Conservation (phyloP, 768 basidiomycete genomes). For the Phaffia tasmanica region DNA sequence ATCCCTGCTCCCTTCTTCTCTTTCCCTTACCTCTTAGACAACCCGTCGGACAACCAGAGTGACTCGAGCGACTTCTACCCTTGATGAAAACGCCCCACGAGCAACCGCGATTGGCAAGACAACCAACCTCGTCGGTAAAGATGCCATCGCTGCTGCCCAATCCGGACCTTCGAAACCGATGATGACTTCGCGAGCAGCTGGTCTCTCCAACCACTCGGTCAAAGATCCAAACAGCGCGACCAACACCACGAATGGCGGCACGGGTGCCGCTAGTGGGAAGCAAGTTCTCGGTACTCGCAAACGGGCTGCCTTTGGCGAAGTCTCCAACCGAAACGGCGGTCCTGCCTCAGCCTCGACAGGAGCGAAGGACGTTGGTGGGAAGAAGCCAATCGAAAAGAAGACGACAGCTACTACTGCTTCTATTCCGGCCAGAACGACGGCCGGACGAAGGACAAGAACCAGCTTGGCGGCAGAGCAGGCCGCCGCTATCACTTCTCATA, state of each 20-base stretch:
- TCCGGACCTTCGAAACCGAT: constrained; percentile 6
- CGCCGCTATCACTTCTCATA: constrained; percentile 5
- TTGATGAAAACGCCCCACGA: constrained; percentile 18
- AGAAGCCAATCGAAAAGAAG: constrained; percentile 16
- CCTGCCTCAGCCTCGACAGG: constrained; percentile 9
- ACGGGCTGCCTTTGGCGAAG: constrained; percentile 63
- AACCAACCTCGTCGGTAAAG: neutral
- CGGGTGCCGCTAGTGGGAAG: neutral
- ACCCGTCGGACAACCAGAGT: constrained; percentile 24
- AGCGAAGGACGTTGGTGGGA: constrained; percentile 8
- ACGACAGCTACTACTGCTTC: neutral
- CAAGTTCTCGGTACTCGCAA: constrained; percentile 50
- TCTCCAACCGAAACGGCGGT: constrained; percentile 41
- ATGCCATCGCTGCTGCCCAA: constrained; percentile 2
- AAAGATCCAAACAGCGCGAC: constrained; percentile 8
- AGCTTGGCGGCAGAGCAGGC: constrained; percentile 23
- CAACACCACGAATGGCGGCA: constrained; percentile 3
- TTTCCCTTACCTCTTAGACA: neutral
- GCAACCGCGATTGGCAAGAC: neutral
- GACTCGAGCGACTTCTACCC: constrained; percentile 16
- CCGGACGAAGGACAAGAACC: constrained; percentile 19
- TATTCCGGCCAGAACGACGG: neutral
- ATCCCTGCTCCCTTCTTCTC: neutral
- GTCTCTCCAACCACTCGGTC: neutral
- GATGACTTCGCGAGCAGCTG: constrained; percentile 2